phyloP scores from a whole-genome alignment of 345 rosid species.

The Cardiospermum halicacabum region DNA sequence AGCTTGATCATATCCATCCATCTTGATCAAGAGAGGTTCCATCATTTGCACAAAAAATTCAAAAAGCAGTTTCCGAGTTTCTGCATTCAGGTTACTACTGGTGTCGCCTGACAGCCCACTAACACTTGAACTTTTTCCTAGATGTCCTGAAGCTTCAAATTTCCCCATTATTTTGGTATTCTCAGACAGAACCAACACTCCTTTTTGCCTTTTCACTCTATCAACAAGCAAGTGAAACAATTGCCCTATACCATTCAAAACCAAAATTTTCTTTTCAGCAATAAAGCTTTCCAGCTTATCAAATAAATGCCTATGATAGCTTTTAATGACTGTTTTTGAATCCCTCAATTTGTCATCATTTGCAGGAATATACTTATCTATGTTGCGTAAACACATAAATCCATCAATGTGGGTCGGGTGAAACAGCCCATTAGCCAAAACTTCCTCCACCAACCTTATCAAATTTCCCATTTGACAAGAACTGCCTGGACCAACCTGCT shows the following conservation, averaged over 20 bases:
- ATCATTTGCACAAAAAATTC: constrained; percentile 74
- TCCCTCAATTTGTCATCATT: constrained; percentile 31
- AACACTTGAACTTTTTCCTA: constrained; percentile 22
- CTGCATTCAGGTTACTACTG: constrained; percentile 45
- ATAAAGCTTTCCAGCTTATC: constrained; percentile 49
- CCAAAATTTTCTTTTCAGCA: constrained; percentile 37
- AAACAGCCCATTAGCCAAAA: constrained; percentile 63
- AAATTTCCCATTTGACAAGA: constrained; percentile 28
- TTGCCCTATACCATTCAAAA: constrained; percentile 51
- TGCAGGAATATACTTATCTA: constrained; percentile 44
- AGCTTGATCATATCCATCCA: constrained; percentile 39
- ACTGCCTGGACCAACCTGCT: constrained; percentile 22
- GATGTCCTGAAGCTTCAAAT: constrained; percentile 29
- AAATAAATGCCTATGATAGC: constrained; percentile 85
- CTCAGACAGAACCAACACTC: constrained; percentile 34
- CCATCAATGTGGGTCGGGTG: constrained; percentile 81
- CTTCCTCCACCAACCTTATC: constrained; percentile 49
- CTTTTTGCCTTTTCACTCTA: constrained; percentile 52
- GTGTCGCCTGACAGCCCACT: constrained; percentile 29
- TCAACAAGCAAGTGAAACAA: constrained; percentile 60
- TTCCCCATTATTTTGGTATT: constrained; percentile 26
- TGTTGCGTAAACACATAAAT: constrained; percentile 51
- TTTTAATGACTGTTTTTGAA: constrained; percentile 37
- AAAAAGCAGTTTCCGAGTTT: constrained; percentile 63
- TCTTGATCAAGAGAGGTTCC: constrained; percentile 68